Base-by-base conservation (phyloP, 345 rosid genomes). In the Nephelium lappaceum region DNA sequence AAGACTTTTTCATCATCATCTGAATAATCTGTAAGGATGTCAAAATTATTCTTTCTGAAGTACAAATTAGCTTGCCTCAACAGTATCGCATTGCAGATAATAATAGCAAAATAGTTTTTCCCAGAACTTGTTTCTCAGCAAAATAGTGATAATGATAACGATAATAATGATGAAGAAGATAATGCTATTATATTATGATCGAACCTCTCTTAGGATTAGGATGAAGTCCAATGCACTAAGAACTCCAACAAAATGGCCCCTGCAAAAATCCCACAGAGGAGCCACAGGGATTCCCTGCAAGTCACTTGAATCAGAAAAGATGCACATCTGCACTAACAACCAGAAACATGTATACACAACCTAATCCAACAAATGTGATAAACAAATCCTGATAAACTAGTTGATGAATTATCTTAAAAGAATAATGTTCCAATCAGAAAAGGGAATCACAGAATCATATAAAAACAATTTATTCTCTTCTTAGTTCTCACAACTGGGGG, bases 221-320 rank as follows among this genome's bases (percentile, higher is more conserved):
- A 93, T 93, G 84, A 93, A 93, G 86, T 93, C 97, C 83, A 87
- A 79, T 25, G 90, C 95, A 80, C 88, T 90, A 76, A 93, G 93
- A 84, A 93, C 89, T 67, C 97, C 97, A 82, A 93, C 95, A 86
- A 91, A 91, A 79, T 87, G 89, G 58, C 95, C 90, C 87, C 82
- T 85, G 62, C 74, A 77, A 41, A 79, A 87, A 79, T 93, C 95
- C 97, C 97, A 93, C 0, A 93, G 94, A 82, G 97, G 97, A 87
- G 95, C 97, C 77, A 87, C 62, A 19, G 97, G 94, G 68, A 93
- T 82, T 71, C 93, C 94, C 97, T 93, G 87, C 75, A 86, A 85
- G 51, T 53, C 79, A 69, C 74, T 67, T 45, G 58, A 79, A 77
- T 82, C 51, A 87, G 80, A 69, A 77, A 74, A 79, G 12, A 41